Evolutionary conservation across 2,329 filamentous ascomycete genomes (phyloP).

Genomic region (Colletotrichum sp.): DNA sequence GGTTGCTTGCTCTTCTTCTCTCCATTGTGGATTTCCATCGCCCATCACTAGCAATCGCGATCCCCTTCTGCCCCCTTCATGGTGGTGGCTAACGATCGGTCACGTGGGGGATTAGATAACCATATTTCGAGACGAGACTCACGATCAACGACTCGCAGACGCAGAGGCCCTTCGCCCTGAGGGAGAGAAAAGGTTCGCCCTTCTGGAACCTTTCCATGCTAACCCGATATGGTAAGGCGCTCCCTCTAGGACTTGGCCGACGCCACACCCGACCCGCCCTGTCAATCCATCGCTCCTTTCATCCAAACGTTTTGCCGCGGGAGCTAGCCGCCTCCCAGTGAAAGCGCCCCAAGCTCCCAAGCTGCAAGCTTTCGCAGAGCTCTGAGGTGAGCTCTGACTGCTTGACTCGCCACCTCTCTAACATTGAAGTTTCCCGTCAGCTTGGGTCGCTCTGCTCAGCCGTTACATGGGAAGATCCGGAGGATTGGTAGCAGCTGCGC

Average conservation of each 20-base stretch:
- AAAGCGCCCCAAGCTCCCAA: background rate
- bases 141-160: background rate
- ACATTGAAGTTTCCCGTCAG: background rate
- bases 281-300: background rate
- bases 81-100: background rate
- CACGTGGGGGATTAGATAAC: background rate
- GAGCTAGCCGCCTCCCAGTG: conserved; percentile 2
- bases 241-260: background rate
- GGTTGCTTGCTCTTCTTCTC: background rate
- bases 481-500: background rate
- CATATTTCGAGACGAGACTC: background rate
- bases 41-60: background rate
- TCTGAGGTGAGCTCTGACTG: background rate
- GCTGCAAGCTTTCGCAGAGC: background rate
- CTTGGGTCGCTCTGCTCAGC: background rate
- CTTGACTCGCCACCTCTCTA: background rate
- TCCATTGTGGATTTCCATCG: background rate
- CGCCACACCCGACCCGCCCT: conserved; percentile 17
- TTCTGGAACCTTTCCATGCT: conserved; percentile 16
- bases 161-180: background rate
- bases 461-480: background rate
- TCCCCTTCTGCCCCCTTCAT: background rate
- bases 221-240: background rate
- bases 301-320: background rate
- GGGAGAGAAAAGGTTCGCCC: background rate